These are phyloP conservation scores for Podospora comata DNA, from an alignment of 495 filamentous ascomycete species.

Conservation along the genomic window DNA sequence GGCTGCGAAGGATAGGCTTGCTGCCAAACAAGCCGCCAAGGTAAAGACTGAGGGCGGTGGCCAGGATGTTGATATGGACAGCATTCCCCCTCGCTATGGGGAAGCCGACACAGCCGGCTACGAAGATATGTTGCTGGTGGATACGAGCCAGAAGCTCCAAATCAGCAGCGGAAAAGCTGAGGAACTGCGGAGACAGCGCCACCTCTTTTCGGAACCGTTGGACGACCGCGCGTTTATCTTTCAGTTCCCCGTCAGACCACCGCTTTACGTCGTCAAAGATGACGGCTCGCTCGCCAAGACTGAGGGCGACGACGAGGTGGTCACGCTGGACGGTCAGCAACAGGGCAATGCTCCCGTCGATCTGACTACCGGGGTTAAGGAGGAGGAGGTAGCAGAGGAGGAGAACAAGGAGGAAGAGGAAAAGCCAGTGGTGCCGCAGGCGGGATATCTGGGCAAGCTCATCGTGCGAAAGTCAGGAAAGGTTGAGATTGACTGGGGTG, in stretches of 20 bases:
- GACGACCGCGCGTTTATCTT: slow-evolving; percentile 60
- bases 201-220: slow-evolving; percentile 14
- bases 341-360: slow-evolving; percentile 24
- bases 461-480: slow-evolving; percentile 58
- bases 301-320: slow-evolving; percentile 30
- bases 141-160: slow-evolving; percentile 19
- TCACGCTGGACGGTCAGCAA: slow-evolving; percentile 26
- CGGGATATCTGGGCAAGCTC: slow-evolving; percentile 57
- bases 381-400: slow-evolving; percentile 17
- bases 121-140: not conserved
- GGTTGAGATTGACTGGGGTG: slow-evolving; percentile 60
- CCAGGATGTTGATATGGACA: not conserved
- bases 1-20: slow-evolving; percentile 30
- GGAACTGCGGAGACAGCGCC: slow-evolving; percentile 20
- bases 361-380: slow-evolving; percentile 23
- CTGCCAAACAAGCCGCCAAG: slow-evolving; percentile 30
- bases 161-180: slow-evolving; percentile 16
- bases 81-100: not conserved
- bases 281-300: slow-evolving; percentile 26
- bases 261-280: slow-evolving; percentile 34
- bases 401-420: slow-evolving; percentile 26
- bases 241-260: slow-evolving; percentile 61
- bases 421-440: slow-evolving; percentile 8
- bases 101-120: not conserved
- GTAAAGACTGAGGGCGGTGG: not conserved